Evolutionary conservation across 192 early-diverging fungal genomes (phyloP), one percentile per base, ranked within the genome.

Genomic region (Chytriomyces sp.): DNA sequence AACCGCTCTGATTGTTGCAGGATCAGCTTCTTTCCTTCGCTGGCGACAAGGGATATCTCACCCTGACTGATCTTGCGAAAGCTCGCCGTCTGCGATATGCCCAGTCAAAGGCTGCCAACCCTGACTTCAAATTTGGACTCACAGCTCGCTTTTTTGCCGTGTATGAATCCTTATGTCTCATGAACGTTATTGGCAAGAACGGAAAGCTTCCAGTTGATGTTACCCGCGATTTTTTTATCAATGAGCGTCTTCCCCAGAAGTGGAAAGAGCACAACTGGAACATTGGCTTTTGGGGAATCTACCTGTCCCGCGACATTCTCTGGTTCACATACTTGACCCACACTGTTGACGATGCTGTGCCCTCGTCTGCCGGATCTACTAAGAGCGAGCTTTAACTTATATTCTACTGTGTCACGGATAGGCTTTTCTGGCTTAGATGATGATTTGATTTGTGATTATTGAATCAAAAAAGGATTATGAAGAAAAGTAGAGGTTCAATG

Each of bases 11-110:
- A 58, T 32, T 14, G 17, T 19, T 38, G 12, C 2, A 63, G 61
- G 38, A 63, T 10, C 61, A 63, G 26, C 61, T 63, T 34, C 25
- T 63, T 39, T 63, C 61, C 17, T 63, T 63, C 61, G 28, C 61
- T 34, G 61, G 61, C 10, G n/a, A 25, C 61, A 63, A 63, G 37
- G 36, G 3, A 19, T 63, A 63, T 5, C 36, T 63, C 17, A 39
- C 31, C 31, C 19, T 19, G 32, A 19, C 19, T 63, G 61, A 63
- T 6, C 17, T 63, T 12, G 38, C 38, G 32, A 25, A 26, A 12
- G 61, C 61, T 17, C 31, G 61, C 17, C 31, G 61, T 22, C 61
- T 63, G 32, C 26, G 61, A 39, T 63, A 63, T 3, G 31, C 37
- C 34, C 61, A 63, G 26, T 33, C 28, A n/a, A 39, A 39, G 36